phyloP scores from a whole-genome alignment of 2,329 filamentous ascomycete species.

The Penicillium sp. region DNA sequence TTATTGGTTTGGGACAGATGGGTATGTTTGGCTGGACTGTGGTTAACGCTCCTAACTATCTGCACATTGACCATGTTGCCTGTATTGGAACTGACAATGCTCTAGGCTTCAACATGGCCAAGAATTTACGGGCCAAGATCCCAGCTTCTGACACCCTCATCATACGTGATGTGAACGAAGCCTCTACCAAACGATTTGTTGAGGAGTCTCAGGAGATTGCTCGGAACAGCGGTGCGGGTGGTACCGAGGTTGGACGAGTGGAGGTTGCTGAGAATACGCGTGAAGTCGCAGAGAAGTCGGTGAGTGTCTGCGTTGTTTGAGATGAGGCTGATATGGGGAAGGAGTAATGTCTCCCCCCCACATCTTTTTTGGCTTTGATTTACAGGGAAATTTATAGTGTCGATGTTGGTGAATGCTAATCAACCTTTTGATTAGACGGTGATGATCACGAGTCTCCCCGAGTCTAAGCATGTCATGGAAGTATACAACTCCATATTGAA shows the following conservation, averaged over 20 bases:
- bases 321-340: too few species aligned
- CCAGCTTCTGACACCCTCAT: constrained; percentile 65
- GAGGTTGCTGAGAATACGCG: constrained; percentile 61
- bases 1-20: constrained; percentile 65
- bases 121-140: constrained; percentile 70
- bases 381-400: constrained; percentile 14
- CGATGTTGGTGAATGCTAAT: background rate
- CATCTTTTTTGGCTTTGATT: too few species aligned
- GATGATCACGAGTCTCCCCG: constrained; percentile 86
- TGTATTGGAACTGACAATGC: background rate
- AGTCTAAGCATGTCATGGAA: constrained; percentile 81
- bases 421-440: constrained; percentile 64
- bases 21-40: constrained; percentile 46
- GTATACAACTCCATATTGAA: constrained; percentile 80
- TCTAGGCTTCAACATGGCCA: constrained; percentile 72
- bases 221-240: constrained; percentile 27
- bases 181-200: constrained; percentile 60
- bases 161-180: constrained; percentile 68
- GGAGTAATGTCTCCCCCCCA: background rate
- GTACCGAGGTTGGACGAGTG: constrained; percentile 51
- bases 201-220: constrained; percentile 52
- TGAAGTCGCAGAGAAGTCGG: constrained; percentile 69
- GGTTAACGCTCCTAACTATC: background rate
- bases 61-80: background rate
- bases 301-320: too few species aligned